phyloP scores from a whole-genome alignment of 176 grass and related monocot genomes.

The Oryza coarctata region DNA sequence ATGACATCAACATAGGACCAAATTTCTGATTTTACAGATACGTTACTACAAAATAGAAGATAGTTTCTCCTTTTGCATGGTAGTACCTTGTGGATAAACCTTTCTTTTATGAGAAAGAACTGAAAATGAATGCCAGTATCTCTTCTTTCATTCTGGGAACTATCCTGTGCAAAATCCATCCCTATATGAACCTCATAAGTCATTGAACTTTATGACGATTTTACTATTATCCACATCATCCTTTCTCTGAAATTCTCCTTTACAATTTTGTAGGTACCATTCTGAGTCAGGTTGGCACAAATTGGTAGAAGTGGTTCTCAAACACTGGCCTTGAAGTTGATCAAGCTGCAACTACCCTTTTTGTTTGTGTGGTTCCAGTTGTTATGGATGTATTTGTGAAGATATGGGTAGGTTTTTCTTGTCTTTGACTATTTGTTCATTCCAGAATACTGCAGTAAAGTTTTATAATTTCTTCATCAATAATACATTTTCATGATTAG shows the following conservation, averaged over 20 bases:
- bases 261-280: conserved; percentile 62
- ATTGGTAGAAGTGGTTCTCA: conserved; percentile 69
- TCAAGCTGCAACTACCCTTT: conserved; percentile 75
- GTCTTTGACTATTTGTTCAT: too few relatives aligned
- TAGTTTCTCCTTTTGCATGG: too few relatives aligned
- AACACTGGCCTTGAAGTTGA: conserved; percentile 83
- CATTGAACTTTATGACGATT: neutral
- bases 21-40: neutral
- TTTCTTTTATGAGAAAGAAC: too few relatives aligned
- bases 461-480: neutral
- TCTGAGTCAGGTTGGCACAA: conserved; percentile 80
- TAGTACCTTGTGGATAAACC: too few relatives aligned
- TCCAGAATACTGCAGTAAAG: neutral
- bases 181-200: neutral
- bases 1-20: too few relatives aligned
- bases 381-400: conserved; percentile 79
- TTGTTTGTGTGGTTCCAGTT: conserved; percentile 77
- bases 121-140: neutral
- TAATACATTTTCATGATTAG: neutral
- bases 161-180: neutral
- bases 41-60: neutral
- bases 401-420: conserved; percentile 52
- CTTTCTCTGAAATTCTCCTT: neutral
- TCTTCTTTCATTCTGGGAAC: neutral
- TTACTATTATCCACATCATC: neutral